Conservation (phyloP, 2,329 filamentous ascomycete genomes). For the Colletotrichum zoysiae region DNA sequence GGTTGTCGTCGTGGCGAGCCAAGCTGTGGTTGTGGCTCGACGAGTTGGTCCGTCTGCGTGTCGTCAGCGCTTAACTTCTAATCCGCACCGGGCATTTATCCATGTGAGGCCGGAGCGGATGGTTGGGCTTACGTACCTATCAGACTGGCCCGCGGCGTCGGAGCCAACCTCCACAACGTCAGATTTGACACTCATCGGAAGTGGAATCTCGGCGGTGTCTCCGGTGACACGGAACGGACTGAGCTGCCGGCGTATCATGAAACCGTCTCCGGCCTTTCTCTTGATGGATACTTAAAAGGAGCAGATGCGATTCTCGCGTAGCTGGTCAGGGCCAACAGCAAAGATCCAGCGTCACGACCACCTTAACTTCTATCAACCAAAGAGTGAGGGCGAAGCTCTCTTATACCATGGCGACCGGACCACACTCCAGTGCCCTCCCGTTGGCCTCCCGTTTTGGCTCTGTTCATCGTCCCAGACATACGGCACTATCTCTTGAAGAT, state of each 20-base stretch:
- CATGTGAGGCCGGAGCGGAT: background rate
- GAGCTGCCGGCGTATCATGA: constrained; percentile 6
- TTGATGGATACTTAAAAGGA: constrained; percentile 2
- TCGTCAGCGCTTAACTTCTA: constrained; percentile 7
- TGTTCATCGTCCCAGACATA: constrained; percentile 2
- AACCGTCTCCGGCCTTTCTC: constrained; percentile 10
- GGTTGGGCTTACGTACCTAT: constrained; percentile 25
- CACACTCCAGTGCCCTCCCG: constrained; percentile 4
- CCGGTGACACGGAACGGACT: constrained; percentile 22
- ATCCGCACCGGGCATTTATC: background rate
- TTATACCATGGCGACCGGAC: constrained; percentile 15
- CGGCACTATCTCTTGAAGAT: background rate
- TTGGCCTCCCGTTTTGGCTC: constrained; percentile 3
- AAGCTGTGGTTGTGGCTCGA: constrained; percentile 45
- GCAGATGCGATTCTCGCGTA: background rate
- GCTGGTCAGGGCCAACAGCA: background rate
- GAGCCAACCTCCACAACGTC: constrained; percentile 36
- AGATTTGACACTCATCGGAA: constrained; percentile 38
- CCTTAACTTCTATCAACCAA: background rate
- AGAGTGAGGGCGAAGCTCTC: background rate
- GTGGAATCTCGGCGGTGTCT: background rate
- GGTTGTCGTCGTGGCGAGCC: constrained; percentile 7
- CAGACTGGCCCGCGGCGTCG: constrained; percentile 11
- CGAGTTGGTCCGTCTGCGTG: constrained; percentile 31
- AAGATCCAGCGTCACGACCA: background rate